Evolutionary conservation across 495 filamentous ascomycete genomes (phyloP).

Genomic region (Penicillium soppii): DNA sequence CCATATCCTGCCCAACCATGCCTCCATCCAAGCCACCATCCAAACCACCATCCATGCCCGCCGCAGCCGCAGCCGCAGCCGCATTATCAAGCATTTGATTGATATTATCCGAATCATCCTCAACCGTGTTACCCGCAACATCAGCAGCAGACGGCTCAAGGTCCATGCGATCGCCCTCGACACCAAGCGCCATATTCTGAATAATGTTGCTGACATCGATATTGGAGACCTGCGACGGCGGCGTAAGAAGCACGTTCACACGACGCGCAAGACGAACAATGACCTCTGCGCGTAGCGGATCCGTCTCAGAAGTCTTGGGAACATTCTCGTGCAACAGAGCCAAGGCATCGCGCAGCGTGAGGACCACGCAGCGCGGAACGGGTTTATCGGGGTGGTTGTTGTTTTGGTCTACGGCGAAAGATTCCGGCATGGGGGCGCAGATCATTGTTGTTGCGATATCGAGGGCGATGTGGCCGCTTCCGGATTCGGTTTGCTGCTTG

Average conservation of each 20-base stretch:
- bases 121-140: slow-evolving; percentile 16
- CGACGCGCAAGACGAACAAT: slow-evolving; percentile 74
- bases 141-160: slow-evolving; percentile 25
- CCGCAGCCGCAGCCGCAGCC: slow-evolving; percentile 32
- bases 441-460: slow-evolving; percentile 75
- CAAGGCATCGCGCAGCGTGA: slow-evolving; percentile 70
- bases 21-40: slow-evolving; percentile 11
- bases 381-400: slow-evolving; percentile 39
- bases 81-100: slow-evolving; percentile 50
- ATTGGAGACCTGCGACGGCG: slow-evolving; percentile 40
- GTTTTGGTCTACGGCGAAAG: slow-evolving; percentile 44
- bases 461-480: slow-evolving; percentile 62
- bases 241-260: slow-evolving; percentile 61
- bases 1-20: slow-evolving; percentile 33
- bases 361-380: slow-evolving; percentile 38
- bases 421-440: slow-evolving; percentile 63
- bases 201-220: slow-evolving; percentile 45
- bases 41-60: slow-evolving; percentile 26
- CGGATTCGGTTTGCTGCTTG: slow-evolving; percentile 50
- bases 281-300: slow-evolving; percentile 62
- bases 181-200: slow-evolving; percentile 39
- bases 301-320: slow-evolving; percentile 57
- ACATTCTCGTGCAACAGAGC: slow-evolving; percentile 62
- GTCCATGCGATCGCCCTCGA: slow-evolving; percentile 36
- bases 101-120: slow-evolving; percentile 40